Base-by-base conservation (phyloP, 768 basidiomycete genomes). In the Suillus subalutaceus region DNA sequence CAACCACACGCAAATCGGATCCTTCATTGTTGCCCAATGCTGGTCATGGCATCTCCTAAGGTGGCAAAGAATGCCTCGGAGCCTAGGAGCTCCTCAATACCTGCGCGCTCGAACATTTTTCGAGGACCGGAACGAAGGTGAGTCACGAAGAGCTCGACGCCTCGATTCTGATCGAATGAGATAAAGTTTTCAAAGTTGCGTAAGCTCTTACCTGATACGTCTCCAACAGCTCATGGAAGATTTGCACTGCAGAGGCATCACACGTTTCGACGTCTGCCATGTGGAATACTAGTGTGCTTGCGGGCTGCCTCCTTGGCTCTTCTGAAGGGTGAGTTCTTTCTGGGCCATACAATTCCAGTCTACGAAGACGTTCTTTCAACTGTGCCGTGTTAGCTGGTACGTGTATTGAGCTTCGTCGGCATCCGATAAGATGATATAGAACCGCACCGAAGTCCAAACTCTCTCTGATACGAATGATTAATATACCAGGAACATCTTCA, bases 391-490 rank as follows among this genome's bases (percentile, higher is more conserved):
- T 30, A 66, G 63, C 66, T 15, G 16, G 44, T 6, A 63, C 5
- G 13, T 6, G 9, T 32, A 50, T 23, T 50, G 10, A 58, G 37
- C 35, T 26, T 20, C 8, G 20, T 43, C 15, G 3, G 20, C 48
- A 37, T 62, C 46, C 16, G 68, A 30, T 46, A 26, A 35, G 67
- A 43, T 67, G 63, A 12, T 23, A 63, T 18, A 12, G 58, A 62
- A 53, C 77, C 87, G 6, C 67, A 93, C 92, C 93, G 70, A 99
- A 99, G 73, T 94, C 93, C 35, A 99, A 82, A 72, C 88, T 92
- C 78, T 99, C 97, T 38, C 94, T 81, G 63, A 99, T 91, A 30
- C 95, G 85, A 7, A 98, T 85, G 58, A 99, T 96, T 56, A 99
- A 80, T 35, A 89, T 89, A 0, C 96, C 95, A 6, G 90, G 84